Evolutionary conservation across 192 early-diverging fungal genomes (phyloP), one percentile per base, ranked within the genome.

Genomic region (Coemansia sp.): DNA sequence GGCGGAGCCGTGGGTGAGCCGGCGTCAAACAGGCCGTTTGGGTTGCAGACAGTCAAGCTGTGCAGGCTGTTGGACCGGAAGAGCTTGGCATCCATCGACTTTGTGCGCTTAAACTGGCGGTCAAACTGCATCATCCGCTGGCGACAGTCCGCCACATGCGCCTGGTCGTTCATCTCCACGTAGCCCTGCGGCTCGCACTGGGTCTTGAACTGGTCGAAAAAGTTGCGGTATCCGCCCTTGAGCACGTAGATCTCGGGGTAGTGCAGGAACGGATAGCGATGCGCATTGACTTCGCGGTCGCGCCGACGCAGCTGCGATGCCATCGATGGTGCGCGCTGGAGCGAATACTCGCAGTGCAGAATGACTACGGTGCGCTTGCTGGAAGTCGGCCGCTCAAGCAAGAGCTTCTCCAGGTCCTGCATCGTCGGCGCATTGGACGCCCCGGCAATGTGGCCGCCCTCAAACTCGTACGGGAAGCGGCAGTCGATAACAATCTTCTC

Each of bases 191-290:
- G 91, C 43, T 79, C 64, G 67, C 91, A 92, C 34, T 74, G 77
- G 2, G 61, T 40, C 61, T 83, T 80, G 63, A 80, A 60, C 20
- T 62, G 52, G 29, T 56, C 50, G 50, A 80, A 92, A 53, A 94
- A 94, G 15, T 68, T 69, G 38, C 84, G 79, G 72, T 93, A 94
- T 8, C 92, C 92, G 24, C 91, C 90, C 46, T 89, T 61, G 42
- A 94, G 79, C 15, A 94, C 82, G 64, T 92, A 94, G 28, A 94
- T 74, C 53, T 93, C 86, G 9, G 92, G 89, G 66, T 90, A 94
- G 43, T 86, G 71, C 50, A 94, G 62, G 19, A 81, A 50, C 19
- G 92, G 92, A 63, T 94, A 94, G 29, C 70, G 55, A 11, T 78
- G 49, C 40, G 78, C 60, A 58, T 94, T 94, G 40, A 78, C 53